These are phyloP conservation scores for Citrus medica DNA, from an alignment of 345 rosid genomes.

Conservation along the genomic window DNA sequence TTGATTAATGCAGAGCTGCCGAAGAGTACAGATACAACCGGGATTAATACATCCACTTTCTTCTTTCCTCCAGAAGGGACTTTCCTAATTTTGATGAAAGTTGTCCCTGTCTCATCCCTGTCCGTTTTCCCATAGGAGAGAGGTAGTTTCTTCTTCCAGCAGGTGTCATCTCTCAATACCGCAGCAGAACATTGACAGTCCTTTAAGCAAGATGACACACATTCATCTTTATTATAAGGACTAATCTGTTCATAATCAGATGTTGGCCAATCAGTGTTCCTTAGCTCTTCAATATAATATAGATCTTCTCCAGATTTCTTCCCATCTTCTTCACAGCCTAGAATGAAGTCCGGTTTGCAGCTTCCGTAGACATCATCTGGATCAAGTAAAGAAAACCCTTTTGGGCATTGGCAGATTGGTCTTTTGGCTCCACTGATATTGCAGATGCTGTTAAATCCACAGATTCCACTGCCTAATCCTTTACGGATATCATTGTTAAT, in stretches of 20 bases:
- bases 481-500: not conserved
- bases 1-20: constrained; percentile 19
- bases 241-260: constrained; percentile 22
- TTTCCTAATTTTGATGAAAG: constrained; percentile 28
- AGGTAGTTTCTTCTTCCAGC: constrained; percentile 42
- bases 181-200: constrained; percentile 43
- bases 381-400: constrained; percentile 21
- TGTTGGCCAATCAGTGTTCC: constrained; percentile 25
- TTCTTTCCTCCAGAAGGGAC: not conserved
- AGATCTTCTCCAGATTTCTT: constrained; percentile 9
- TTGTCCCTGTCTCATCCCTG: not conserved
- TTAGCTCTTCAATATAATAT: constrained; percentile 14
- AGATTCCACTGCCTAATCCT: constrained; percentile 25
- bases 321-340: constrained; percentile 20
- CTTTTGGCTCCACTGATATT: constrained; percentile 6
- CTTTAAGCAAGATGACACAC: constrained; percentile 28
- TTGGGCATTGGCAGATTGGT: constrained; percentile 33
- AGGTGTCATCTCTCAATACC: not conserved
- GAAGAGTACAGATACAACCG: constrained; percentile 14
- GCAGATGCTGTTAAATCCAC: constrained; percentile 40
- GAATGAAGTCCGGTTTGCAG: constrained; percentile 31
- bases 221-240: constrained; percentile 20
- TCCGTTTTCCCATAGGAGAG: constrained; percentile 36
- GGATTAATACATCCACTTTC: not conserved
- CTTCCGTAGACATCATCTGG: constrained; percentile 27